phyloP scores from a whole-genome alignment of 2,329 filamentous ascomycete genomes.

The Arthrinium phaeospermum region DNA sequence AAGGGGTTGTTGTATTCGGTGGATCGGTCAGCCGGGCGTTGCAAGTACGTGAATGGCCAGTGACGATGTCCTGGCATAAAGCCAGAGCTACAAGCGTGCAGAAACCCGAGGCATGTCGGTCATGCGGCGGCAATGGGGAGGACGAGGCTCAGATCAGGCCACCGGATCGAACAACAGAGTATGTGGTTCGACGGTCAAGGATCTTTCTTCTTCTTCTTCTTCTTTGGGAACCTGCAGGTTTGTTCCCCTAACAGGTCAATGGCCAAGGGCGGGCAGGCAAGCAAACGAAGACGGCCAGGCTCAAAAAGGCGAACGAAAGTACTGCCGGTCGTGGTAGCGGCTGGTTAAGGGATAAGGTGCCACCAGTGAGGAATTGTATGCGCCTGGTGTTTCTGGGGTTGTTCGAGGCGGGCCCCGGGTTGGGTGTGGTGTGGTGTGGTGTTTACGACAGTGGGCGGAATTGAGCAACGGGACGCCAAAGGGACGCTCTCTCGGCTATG shows the following conservation, averaged over 20 bases:
- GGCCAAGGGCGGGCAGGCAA: background rate
- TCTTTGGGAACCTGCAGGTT: background rate
- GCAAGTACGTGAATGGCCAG: constrained; percentile 36
- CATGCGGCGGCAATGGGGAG: constrained; percentile 31
- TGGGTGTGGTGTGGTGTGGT: background rate
- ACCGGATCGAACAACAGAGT: constrained; percentile 28
- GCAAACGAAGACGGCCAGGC: background rate
- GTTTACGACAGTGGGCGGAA: background rate
- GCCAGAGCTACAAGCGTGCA: constrained; percentile 47
- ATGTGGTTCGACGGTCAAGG: constrained; percentile 25
- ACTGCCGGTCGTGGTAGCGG: background rate
- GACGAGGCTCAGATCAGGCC: constrained; percentile 29
- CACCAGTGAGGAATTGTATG: constrained; percentile 3
- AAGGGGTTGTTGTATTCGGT: constrained; percentile 20
- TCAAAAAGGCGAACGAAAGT: background rate
- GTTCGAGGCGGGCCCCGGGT: background rate
- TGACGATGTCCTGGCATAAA: constrained; percentile 39
- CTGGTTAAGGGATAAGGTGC: background rate
- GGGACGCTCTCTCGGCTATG: background rate
- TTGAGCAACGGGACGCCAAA: background rate
- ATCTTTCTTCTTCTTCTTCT: background rate
- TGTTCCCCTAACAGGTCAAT: background rate
- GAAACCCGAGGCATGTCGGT: constrained; percentile 46
- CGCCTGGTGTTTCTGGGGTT: background rate
- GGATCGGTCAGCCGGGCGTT: constrained; percentile 13